Base-by-base conservation (phyloP, 116 monocot species). In the Zostera marina region DNA sequence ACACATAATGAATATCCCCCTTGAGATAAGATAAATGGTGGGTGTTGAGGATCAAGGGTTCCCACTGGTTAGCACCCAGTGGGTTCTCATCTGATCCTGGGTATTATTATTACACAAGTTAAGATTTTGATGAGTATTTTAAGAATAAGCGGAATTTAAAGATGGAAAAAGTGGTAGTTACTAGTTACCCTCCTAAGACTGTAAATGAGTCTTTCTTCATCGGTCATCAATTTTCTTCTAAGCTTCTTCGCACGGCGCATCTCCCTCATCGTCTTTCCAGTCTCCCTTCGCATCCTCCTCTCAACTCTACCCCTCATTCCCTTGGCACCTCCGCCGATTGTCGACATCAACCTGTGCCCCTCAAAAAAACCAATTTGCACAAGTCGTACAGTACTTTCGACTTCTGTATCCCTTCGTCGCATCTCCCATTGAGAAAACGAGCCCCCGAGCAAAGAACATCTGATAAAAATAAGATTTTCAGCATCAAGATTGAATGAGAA, bases 131-230 rank as follows among this genome's bases (percentile, higher is more conserved):
- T 32, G 32, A 2, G 32, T 32, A 32, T 32, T 32, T 32, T 32
- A 32, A 32, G 32, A 32, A 32, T 32, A 32, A 32, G 32, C 32
- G 32, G 5, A 5, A 32, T 5, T 2, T 3, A 32, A 32, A 32
- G 32, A 32, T 3, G 4, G 4, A 32, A 32, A 32, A 32, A 32
- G 32, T 32, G 32, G 2, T 32, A 32, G 32, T 32, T 32, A 32
- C 47, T 70, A n/a, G n/a, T 54, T 67, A 93, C 89, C 61, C 96
- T 82, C 64, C 96, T 77, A 61, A 96, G 78, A 69, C 78, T 88
- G 74, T 96, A 88, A 46, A 96, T 80, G 45, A 96, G 82, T 73
- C 81, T 81, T 66, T 96, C 96, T 43, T 96, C 96, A 19, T 96
- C 96, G 11, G 88, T 88, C 96, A 96, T 96, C 46, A 96, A 67